A percentile compares a stretch with the other conserved stretches of the same genome.
These are phyloP conservation scores for Macaranga tanarius DNA, from an alignment of 441 rosid genomes.

Conservation along the genomic window DNA sequence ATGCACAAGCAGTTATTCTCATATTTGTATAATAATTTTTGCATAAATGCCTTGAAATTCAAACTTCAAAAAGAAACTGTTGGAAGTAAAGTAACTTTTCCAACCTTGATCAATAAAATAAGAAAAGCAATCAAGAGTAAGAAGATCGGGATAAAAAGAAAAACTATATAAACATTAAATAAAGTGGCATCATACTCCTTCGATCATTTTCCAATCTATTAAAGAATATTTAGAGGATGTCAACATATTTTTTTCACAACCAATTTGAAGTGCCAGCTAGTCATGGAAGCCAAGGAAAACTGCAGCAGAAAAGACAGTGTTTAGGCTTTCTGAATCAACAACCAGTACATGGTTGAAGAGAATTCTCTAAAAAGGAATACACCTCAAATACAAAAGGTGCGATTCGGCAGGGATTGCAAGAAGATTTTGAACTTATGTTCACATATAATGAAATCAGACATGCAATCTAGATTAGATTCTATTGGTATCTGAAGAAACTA, in stretches of 20 bases:
- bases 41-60: slow-evolving; percentile 27
- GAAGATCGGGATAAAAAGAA: slow-evolving; percentile 2
- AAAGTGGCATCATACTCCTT: slow-evolving; percentile 10
- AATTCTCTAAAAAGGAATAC: neutral
- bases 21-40: slow-evolving; percentile 4
- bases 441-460: neutral
- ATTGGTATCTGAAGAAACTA: neutral
- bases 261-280: slow-evolving; percentile 11
- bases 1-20: slow-evolving; percentile 9
- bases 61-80: slow-evolving; percentile 22
- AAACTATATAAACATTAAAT: slow-evolving; percentile 13
- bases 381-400: neutral
- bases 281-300: slow-evolving; percentile 5
- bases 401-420: neutral
- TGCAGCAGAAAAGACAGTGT: slow-evolving; percentile 2
- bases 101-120: slow-evolving; percentile 15
- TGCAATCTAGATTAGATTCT: neutral
- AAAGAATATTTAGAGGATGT: neutral
- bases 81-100: slow-evolving; percentile 9
- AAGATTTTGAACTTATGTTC: neutral
- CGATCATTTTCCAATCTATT: slow-evolving; percentile 1
- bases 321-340: slow-evolving; percentile 15
- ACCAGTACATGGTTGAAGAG: neutral
- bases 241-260: slow-evolving; percentile 1
- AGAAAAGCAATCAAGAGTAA: slow-evolving; percentile 25